Base-by-base conservation (phyloP, 306 rosid genomes). In the Aeschynomene evenia region DNA sequence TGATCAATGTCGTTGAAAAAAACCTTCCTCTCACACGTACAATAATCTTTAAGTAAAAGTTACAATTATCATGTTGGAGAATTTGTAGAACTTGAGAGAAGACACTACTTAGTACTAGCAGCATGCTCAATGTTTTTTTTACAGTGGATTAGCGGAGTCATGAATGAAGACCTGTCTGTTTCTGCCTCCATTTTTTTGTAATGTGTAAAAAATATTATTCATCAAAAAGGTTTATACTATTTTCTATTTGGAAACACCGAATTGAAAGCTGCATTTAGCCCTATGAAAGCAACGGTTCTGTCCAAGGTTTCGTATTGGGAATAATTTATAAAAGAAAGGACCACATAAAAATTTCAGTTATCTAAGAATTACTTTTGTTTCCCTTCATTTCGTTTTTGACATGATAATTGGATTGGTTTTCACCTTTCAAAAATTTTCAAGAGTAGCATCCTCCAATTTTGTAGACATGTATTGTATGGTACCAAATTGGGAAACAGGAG, bases 301-400 rank as follows among this genome's bases (percentile, higher is more conserved):
- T 14, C 13, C 33, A 22, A 40, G 34, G 43, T 24, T 13, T 63
- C 23, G 26, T 62, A 9, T 43, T 9, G 42, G 5, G 22, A 43
- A 37, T 31, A 63, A 63, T 42, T n/a, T n/a, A n/a, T n/a, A n/a
- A n/a, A n/a, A n/a, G 23, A 63, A 63, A 22, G 53, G 57, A 24
- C 26, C 56, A 26, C 36, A 12, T 9, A 28, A 33, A 33, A 33
- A 31, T 15, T 57, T 16, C 23, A 57, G 14, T 15, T 57, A n/a
- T 14, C 13, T 14, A 31, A 20, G 56, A 50, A 29, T 18, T 58
- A 16, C 64, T 33, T 59, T 59, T 34, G 66, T 39, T 39, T 62
- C 13, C 4, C 6, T 6, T 21, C n/a, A n/a, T n/a, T 28, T 16
- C 14, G 23, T 28, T 15, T 65, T 13, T 49, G 43, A 19, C 45